A percentile compares a stretch with the other conserved stretches of the same genome.
phyloP scores from a whole-genome alignment of 2,329 filamentous ascomycete species.

The Paecilomyces variotii region DNA sequence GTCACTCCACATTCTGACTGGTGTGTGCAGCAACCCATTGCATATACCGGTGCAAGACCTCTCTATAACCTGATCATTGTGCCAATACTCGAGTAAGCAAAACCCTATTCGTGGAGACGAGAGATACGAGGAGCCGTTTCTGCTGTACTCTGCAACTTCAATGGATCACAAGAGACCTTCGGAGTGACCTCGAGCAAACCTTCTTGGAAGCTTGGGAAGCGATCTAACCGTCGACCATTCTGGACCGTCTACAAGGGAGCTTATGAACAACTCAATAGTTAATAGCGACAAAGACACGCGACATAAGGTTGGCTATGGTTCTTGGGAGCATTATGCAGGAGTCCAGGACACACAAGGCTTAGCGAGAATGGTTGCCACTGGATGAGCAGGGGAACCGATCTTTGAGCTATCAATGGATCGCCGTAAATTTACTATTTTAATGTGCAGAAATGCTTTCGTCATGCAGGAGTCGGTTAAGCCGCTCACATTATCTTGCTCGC shows the following conservation, averaged over 20 bases:
- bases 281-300: not conserved
- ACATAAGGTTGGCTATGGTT: not conserved
- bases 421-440: not conserved
- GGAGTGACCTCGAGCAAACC: not conserved
- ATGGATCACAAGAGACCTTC: not conserved
- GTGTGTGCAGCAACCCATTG: not conserved
- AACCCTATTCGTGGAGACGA: not conserved
- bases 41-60: not conserved
- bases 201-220: not conserved
- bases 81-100: not conserved
- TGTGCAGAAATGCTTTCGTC: not conserved
- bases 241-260: not conserved
- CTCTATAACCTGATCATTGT: not conserved
- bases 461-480: not conserved
- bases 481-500: not conserved
- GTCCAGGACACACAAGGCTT: no score
- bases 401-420: not conserved
- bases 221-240: not conserved
- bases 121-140: not conserved
- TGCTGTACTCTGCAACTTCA: not conserved
- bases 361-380: no score
- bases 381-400: no score
- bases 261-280: not conserved
- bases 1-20: not conserved
- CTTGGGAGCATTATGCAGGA: not conserved